Conservation (phyloP, 345 rosid species). For the Punica granatum region DNA sequence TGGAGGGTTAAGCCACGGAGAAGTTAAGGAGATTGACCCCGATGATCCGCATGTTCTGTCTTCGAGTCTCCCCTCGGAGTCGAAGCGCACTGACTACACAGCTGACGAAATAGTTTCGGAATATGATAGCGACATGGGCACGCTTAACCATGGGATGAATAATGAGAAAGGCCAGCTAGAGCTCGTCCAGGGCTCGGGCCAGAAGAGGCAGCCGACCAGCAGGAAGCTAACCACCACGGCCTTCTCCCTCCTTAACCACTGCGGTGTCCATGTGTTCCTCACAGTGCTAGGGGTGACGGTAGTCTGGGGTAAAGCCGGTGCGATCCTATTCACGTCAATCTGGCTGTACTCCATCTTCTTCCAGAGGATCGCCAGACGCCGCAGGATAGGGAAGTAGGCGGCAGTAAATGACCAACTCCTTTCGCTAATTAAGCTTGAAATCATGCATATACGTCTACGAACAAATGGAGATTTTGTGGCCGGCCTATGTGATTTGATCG, state of each 20-base stretch:
- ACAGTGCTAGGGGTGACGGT: constrained; percentile 21
- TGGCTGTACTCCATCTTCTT: constrained; percentile 16
- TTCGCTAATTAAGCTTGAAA: not conserved
- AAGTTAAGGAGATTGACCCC: not conserved
- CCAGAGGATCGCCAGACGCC: constrained; percentile 7
- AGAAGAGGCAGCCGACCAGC: not conserved
- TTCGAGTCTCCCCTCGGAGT: not conserved
- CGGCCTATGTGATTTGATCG: too few relatives aligned
- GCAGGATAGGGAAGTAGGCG: too few relatives aligned
- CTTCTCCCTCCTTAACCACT: not conserved
- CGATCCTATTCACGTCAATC: constrained; percentile 28
- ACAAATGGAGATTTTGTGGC: too few relatives aligned
- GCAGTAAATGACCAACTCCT: not conserved
- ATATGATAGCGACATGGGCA: not conserved
- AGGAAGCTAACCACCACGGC: not conserved
- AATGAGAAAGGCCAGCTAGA: not conserved
- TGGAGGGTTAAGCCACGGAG: not conserved
- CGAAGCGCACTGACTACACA: not conserved
- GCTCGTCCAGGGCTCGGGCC: not conserved
- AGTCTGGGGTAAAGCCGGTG: constrained; percentile 33
- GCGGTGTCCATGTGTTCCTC: not conserved
- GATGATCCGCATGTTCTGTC: not conserved
- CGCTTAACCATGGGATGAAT: not conserved
- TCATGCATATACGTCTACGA: too few relatives aligned
- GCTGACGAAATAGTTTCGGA: not conserved